Evolutionary conservation across 768 basidiomycete genomes (phyloP).

Genomic region (Boletus subparvulus): DNA sequence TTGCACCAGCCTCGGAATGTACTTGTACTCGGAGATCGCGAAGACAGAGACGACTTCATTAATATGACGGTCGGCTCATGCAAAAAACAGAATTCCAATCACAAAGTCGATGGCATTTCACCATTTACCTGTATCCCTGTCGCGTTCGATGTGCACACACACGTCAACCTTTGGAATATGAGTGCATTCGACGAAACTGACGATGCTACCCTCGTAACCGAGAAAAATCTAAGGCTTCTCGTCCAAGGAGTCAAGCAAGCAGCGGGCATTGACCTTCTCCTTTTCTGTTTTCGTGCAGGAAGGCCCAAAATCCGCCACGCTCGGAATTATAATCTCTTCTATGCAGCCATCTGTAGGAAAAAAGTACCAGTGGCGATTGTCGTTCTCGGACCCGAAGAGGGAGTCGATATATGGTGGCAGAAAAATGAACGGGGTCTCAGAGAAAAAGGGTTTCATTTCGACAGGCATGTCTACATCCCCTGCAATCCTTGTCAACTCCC

Average conservation of each 20-base stretch:
- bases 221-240: conserved; percentile 16
- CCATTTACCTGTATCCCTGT: conserved; percentile 4
- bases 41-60: conserved; percentile 16
- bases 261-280: conserved; percentile 22
- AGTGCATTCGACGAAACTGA: conserved; percentile 12
- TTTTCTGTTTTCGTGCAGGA: conserved; percentile 30
- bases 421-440: conserved; percentile 22
- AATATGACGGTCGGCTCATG: background rate
- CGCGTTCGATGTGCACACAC: conserved; percentile 5
- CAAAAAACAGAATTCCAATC: background rate
- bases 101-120: background rate
- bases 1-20: conserved; percentile 19
- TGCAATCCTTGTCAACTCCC: conserved; percentile 2
- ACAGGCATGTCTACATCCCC: conserved; percentile 27
- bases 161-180: conserved; percentile 20
- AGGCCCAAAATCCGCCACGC: conserved; percentile 18
- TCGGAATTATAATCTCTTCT: conserved; percentile 33
- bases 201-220: conserved; percentile 11
- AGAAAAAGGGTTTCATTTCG: conserved; percentile 24
- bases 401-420: conserved; percentile 26
- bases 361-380: conserved; percentile 32
- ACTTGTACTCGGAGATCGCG: conserved; percentile 16
- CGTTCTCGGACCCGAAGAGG: conserved; percentile 34
- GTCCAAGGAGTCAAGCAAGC: conserved; percentile 14
- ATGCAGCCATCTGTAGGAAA: conserved; percentile 29